Base-by-base conservation (phyloP, 2,329 filamentous ascomycete species). In the Ceratocystiopsis sp. region DNA sequence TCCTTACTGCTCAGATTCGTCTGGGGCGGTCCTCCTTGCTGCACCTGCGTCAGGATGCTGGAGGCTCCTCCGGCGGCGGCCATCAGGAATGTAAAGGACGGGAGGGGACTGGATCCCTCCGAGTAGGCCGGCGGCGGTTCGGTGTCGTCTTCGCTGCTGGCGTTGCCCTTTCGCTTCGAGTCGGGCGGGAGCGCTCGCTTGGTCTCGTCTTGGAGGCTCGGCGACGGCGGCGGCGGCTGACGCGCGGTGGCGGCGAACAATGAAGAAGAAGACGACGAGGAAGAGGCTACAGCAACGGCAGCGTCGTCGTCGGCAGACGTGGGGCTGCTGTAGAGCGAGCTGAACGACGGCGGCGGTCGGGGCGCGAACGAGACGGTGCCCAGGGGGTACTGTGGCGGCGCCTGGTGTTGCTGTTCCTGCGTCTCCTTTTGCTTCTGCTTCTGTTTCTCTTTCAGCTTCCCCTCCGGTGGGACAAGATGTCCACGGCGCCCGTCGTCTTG, bases 41-140 rank as follows among this genome's bases (percentile, higher is more conserved):
- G 87, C 54, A 98, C 91, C 68, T 98, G 91, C 64, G 91, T 98
- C 66, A 98, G 93, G 59, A 98, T 94, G 75, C 91, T 96, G 68
- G 87, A 81, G 54, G 87, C 84, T 67, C 87, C 89, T 71, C 89
- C 89, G 65, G 89, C 87, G 61, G 86, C 84, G 65, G 91, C 87
- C 91, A 98, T 98, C 60, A 94, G 76, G 75, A 93, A 98, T 54
- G 82, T 80, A 58, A 98, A 98, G 45, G 85, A 84, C 48, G 82
- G 74, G 60, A 98, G 77, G 49, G 91, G 91, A 67, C 85, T 95
- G 48, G 78, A 81, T 55, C 89, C 87, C 75, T 96, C 89, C 52
- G 84, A 86, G 62, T 98, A 98, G 45, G 91, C 89, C 46, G 91
- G 91, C 48, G 91, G 91, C 46, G 89, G 89, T 66, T 96, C 91